Conservation (phyloP, 768 basidiomycete genomes). For the Strobilomyces echinocephalus region DNA sequence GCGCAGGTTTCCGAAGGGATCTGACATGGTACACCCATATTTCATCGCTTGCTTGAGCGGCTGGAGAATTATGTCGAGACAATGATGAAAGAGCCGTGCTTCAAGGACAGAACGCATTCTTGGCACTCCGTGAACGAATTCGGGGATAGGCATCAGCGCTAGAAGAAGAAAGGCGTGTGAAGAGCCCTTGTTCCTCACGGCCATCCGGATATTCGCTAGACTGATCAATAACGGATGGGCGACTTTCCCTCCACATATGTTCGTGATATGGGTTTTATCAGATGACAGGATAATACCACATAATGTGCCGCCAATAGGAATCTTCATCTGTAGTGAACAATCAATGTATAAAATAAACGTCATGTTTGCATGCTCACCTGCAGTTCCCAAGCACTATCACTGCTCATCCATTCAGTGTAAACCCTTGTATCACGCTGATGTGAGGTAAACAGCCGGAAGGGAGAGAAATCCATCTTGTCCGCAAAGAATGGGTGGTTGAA, state of each 20-base stretch:
- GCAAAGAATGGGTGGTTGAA: neutral
- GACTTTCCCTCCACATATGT: neutral
- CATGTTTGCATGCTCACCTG: no score
- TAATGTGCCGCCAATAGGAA: no score
- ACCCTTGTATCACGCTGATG: neutral
- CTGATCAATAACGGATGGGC: neutral
- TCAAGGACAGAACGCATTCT: neutral
- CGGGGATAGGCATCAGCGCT: neutral
- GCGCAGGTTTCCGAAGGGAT: neutral
- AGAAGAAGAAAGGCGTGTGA: neutral
- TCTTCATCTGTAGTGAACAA: no score
- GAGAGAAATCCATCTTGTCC: neutral
- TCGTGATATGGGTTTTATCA: neutral
- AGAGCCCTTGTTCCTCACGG: neutral
- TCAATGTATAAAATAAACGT: no score
- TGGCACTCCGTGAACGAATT: neutral
- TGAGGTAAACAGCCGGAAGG: neutral
- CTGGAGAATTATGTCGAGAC: neutral
- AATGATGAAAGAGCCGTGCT: neutral
- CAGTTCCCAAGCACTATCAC: neutral
- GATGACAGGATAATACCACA: neutral
- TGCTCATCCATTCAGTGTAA: constrained; percentile 23
- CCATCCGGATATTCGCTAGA: neutral
- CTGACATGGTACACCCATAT: neutral
- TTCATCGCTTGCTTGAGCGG: neutral